These are phyloP conservation scores for Eucalyptus pauciflora DNA, from an alignment of 345 rosid species.

Conservation along the genomic window DNA sequence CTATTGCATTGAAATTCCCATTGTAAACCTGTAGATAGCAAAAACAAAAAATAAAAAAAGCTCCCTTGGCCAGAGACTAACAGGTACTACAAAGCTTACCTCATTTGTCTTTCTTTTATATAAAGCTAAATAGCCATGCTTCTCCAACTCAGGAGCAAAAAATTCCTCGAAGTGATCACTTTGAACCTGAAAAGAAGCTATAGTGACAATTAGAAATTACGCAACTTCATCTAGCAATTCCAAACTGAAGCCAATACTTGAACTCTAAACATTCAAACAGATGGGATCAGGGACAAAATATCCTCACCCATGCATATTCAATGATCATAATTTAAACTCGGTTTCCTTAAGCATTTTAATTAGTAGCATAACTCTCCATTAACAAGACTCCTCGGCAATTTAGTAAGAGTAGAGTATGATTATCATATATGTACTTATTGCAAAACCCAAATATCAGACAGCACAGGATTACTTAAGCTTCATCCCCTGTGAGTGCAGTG, in stretches of 20 bases:
- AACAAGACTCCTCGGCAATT: neutral
- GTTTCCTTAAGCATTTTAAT: neutral
- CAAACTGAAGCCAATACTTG: neutral
- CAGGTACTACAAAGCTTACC: neutral
- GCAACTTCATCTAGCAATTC: neutral
- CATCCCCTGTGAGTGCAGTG: neutral
- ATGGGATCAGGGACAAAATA: neutral
- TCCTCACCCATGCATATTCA: neutral
- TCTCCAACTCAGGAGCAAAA: conserved; percentile 93
- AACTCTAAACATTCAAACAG: neutral
- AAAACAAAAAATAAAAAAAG: neutral
- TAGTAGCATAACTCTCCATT: neutral
- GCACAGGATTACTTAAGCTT: neutral
- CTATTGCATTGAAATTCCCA: conserved; percentile 12
- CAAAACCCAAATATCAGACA: neutral
- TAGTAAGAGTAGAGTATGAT: neutral
- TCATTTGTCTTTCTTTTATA: conserved; percentile 52
- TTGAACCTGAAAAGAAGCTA: conserved; percentile 60
- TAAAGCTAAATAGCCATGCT: conserved; percentile 89
- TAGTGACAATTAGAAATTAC: neutral
- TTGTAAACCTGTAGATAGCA: conserved; percentile 24
- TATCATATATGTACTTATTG: neutral
- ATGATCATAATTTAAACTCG: neutral
- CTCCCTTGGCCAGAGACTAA: neutral
- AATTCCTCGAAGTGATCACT: conserved; percentile 88